Percentiles rank a stretch among this genome's conserved stretches.
These are phyloP conservation scores for Phytophthora foliorum DNA, from an alignment of 352 stramenopile species.

Conservation along the genomic window DNA sequence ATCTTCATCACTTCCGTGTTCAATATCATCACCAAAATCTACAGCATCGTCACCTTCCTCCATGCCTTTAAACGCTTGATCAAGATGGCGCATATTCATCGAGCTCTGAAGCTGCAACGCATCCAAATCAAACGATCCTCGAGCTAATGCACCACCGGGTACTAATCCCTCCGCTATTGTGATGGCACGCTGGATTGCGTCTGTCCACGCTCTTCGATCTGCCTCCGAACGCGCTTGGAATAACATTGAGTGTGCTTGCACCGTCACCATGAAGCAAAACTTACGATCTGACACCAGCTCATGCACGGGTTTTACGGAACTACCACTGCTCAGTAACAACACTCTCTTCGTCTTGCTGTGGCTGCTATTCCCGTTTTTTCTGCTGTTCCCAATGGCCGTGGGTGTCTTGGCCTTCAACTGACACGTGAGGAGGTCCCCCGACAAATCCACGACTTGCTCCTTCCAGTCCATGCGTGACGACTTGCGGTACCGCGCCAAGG, in stretches of 20 bases:
- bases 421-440: conserved; percentile 70
- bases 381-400: conserved; percentile 22
- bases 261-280: conserved; percentile 75
- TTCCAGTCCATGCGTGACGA: conserved; percentile 50
- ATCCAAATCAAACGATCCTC: conserved; percentile 57
- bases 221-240: conserved; percentile 66
- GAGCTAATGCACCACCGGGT: conserved; percentile 42
- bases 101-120: conserved; percentile 61
- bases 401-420: conserved; percentile 37
- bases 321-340: conserved; percentile 54
- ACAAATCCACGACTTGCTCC: conserved; percentile 73
- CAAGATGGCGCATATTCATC: conserved; percentile 58
- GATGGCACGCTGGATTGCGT: conserved; percentile 76
- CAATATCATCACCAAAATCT: conserved; percentile 23
- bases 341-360: conserved; percentile 46
- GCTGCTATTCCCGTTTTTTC: conserved; percentile 17
- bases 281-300: conserved; percentile 68
- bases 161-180: conserved; percentile 72
- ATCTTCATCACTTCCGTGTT: conserved; percentile 20
- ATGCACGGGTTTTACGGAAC: conserved; percentile 70
- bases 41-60: conserved; percentile 29
- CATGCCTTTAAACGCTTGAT: conserved; percentile 45
- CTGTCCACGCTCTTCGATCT: conserved; percentile 65
- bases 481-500: conserved; percentile 60
- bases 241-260: conserved; percentile 68